Conservation (phyloP, 805 yeast species). For the Candida ponderosae region DNA sequence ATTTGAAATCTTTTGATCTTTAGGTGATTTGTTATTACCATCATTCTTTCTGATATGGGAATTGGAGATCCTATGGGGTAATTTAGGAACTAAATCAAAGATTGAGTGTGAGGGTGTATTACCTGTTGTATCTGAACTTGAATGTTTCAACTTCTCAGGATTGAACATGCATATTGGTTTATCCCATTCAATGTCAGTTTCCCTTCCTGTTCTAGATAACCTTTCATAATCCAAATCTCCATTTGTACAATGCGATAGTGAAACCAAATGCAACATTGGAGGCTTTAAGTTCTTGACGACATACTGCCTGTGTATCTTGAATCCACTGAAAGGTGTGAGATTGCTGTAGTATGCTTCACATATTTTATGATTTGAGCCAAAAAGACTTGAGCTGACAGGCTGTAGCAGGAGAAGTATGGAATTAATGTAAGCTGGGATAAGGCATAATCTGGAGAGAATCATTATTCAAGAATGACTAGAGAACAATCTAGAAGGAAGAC, state of each 20-base stretch:
- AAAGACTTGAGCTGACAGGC: neutral
- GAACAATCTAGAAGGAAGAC: no score
- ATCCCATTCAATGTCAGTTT: slow-evolving; percentile 41
- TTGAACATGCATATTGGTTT: slow-evolving; percentile 36
- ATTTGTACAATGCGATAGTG: slow-evolving; percentile 41
- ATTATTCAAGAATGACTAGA: no score
- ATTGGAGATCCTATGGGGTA: neutral
- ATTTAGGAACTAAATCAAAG: neutral
- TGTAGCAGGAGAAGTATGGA: neutral
- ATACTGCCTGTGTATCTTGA: slow-evolving; percentile 43
- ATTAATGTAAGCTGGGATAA: no score
- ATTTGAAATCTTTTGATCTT: neutral
- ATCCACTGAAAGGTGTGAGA: slow-evolving; percentile 42
- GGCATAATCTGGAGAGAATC: no score
- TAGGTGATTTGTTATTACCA: neutral
- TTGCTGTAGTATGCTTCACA: slow-evolving; percentile 27
- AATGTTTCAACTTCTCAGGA: slow-evolving; percentile 14
- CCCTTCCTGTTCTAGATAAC: slow-evolving; percentile 22
- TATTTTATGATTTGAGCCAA: slow-evolving; percentile 17
- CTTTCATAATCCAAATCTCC: slow-evolving; percentile 42
- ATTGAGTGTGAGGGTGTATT: neutral
- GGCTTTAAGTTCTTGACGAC: slow-evolving; percentile 29
- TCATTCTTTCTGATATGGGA: neutral
- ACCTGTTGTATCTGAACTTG: neutral
- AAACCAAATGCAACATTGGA: slow-evolving; percentile 34